These are phyloP conservation scores for Saturnispora bothae DNA, from an alignment of 805 yeast species.

Conservation along the genomic window DNA sequence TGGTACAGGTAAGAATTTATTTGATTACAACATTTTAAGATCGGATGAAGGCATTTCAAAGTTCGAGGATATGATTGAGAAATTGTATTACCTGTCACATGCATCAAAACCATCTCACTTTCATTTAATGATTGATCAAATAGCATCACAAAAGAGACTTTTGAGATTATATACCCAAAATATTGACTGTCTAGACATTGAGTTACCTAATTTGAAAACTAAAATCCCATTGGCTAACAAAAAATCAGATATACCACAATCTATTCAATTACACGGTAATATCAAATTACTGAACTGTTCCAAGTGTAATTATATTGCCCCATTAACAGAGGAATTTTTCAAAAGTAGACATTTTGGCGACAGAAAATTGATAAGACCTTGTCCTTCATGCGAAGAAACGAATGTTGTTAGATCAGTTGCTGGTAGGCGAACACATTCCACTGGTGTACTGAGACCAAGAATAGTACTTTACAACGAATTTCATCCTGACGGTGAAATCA, in stretches of 20 bases:
- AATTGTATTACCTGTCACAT: conserved; percentile 44
- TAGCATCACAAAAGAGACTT: conserved; percentile 55
- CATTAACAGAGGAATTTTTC: conserved; percentile 44
- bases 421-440: conserved; percentile 55
- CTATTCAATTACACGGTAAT: conserved; percentile 81
- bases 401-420: conserved; percentile 46
- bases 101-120: conserved; percentile 63
- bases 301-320: conserved; percentile 54
- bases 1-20: conserved; percentile 46
- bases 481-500: conserved; percentile 82
- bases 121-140: conserved; percentile 49
- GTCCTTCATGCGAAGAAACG: conserved; percentile 55
- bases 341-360: conserved; percentile 14
- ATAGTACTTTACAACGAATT: conserved; percentile 63
- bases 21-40: conserved; percentile 70
- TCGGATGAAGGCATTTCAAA: conserved; percentile 46
- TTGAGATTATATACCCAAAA: conserved; percentile 78
- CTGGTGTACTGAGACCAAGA: conserved; percentile 54
- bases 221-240: conserved; percentile 34
- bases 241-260: conserved; percentile 32
- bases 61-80: conserved; percentile 68
- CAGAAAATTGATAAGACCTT: conserved; percentile 35
- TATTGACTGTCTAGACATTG: conserved; percentile 69
- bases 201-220: conserved; percentile 40
- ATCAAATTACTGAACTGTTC: conserved; percentile 64